Evolutionary conservation across 371 early-diverging fungal species (phyloP).

Genomic region (Dinochytrium kinnereticum): DNA sequence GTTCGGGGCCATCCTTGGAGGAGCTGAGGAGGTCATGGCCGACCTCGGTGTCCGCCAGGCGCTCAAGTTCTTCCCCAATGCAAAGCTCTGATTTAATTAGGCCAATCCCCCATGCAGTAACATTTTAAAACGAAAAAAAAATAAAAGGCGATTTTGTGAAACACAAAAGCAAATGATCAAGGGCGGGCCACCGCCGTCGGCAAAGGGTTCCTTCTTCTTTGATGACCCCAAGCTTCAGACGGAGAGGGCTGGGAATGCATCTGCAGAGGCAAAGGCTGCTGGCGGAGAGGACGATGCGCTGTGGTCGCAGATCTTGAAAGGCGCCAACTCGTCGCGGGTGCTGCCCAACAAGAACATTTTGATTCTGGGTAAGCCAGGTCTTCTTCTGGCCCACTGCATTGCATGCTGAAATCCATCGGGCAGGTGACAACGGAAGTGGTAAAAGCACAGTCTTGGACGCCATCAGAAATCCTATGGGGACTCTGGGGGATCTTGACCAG

Average conservation of each 20-base stretch:
- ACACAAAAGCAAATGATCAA: too few relatives aligned
- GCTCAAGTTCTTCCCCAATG: conserved; percentile 37
- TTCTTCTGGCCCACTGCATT: neutral
- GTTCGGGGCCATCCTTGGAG: conserved; percentile 44
- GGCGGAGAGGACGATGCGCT: conserved; percentile 43
- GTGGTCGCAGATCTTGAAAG: conserved; percentile 76
- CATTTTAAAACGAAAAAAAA: too few relatives aligned
- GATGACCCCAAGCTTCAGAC: neutral
- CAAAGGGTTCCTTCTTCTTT: conserved; percentile 7
- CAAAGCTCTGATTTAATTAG: neutral
- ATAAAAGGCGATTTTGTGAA: neutral
- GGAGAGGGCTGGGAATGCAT: neutral
- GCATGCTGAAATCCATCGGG: neutral
- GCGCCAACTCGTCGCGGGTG: conserved; percentile 73
- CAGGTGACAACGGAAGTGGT: conserved; percentile 41
- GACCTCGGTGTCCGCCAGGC: conserved; percentile 52
- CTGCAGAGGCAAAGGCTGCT: neutral
- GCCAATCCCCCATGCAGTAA: too few relatives aligned
- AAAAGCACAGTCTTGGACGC: conserved; percentile 44
- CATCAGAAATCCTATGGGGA: conserved; percentile 24
- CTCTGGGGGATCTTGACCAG: neutral
- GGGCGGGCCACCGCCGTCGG: too few relatives aligned
- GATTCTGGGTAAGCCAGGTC: conserved; percentile 59
- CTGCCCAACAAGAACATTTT: conserved; percentile 73
- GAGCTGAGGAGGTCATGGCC: conserved; percentile 52